A percentile compares a stretch with the other conserved stretches of the same genome.
Conservation (phyloP, 805 yeast species). For the Phaffomyces opuntiae region DNA sequence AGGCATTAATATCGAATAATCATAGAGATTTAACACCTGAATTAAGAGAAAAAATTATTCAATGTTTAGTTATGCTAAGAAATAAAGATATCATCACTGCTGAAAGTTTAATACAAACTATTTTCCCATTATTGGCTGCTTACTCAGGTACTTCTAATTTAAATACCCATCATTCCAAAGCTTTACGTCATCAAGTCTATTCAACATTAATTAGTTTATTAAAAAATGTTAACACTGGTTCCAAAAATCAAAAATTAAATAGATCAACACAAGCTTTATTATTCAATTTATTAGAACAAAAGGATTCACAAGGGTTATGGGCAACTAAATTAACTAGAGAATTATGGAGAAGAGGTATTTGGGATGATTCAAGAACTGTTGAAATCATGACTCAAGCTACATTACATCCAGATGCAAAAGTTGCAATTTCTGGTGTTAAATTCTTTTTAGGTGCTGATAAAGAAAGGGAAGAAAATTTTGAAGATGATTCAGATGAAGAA, state of each 20-base stretch:
- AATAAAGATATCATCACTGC: slow-evolving; percentile 76
- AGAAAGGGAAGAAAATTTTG: slow-evolving; percentile 80
- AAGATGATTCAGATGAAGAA: slow-evolving; percentile 64
- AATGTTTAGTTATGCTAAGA: slow-evolving; percentile 81
- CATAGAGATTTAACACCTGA: slow-evolving; percentile 81
- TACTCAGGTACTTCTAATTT: slow-evolving; percentile 47
- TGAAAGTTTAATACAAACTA: slow-evolving; percentile 74
- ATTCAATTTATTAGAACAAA: slow-evolving; percentile 76
- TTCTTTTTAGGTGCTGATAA: slow-evolving; percentile 94
- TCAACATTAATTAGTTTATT: slow-evolving; percentile 68
- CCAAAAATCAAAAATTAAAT: slow-evolving; percentile 84
- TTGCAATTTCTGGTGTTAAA: slow-evolving; percentile 80
- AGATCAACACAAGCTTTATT: slow-evolving; percentile 87
- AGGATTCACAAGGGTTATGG: slow-evolving; percentile 86
- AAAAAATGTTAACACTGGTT: slow-evolving; percentile 79
- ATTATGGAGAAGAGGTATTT: slow-evolving; percentile 94
- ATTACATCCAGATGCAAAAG: slow-evolving; percentile 76
- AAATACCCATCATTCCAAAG: slow-evolving; percentile 62
- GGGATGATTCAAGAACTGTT: slow-evolving; percentile 98
- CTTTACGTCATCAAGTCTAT: slow-evolving; percentile 76
- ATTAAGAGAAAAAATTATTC: slow-evolving; percentile 85
- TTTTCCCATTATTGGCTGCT: slow-evolving; percentile 77
- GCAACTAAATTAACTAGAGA: slow-evolving; percentile 93
- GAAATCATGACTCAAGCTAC: slow-evolving; percentile 97
- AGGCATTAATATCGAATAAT: slow-evolving; percentile 58